Percentiles rank a stretch among this genome's conserved stretches.
Conservation (phyloP, 2,329 filamentous ascomycete genomes). For the Lasiodiplodia sp. region DNA sequence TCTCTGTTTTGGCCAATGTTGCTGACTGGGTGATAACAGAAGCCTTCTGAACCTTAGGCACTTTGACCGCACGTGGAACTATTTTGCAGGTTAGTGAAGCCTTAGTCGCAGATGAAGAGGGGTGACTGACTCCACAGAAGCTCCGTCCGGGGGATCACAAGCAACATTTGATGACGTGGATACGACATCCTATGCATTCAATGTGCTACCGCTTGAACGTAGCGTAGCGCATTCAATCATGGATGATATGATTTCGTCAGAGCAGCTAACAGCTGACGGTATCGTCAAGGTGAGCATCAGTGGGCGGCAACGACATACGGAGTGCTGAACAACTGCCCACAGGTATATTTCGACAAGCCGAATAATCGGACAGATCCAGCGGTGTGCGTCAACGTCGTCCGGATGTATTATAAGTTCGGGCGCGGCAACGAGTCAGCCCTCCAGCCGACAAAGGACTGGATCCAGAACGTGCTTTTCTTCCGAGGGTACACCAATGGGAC, state of each 20-base stretch:
- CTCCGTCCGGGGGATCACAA: constrained; percentile 30
- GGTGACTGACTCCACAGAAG: constrained; percentile 15
- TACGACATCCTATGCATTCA: constrained; percentile 43
- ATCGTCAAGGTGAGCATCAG: constrained; percentile 1
- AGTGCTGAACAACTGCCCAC: neutral
- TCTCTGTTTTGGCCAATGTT: neutral
- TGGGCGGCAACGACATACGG: neutral
- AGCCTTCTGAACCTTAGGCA: constrained; percentile 28
- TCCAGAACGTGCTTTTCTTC: constrained; percentile 34
- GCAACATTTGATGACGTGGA: constrained; percentile 46
- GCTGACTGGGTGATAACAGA: constrained; percentile 11
- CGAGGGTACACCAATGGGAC: constrained; percentile 45
- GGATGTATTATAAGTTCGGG: constrained; percentile 42
- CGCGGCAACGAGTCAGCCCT: constrained; percentile 37
- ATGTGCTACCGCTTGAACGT: constrained; percentile 35
- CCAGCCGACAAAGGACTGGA: constrained; percentile 37
- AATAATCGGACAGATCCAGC: constrained; percentile 40
- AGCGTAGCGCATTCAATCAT: constrained; percentile 18
- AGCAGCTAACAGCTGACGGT: constrained; percentile 12
- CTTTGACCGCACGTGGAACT: constrained; percentile 38
- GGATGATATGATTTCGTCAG: constrained; percentile 11
- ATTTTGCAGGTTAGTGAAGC: constrained; percentile 35
- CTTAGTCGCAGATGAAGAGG: constrained; percentile 8
- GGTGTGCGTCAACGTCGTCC: constrained; percentile 45
- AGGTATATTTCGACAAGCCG: constrained; percentile 43